These are phyloP conservation scores for Kurtzmaniella quercitrusa DNA, from an alignment of 1,139 yeast species.

Conservation along the genomic window DNA sequence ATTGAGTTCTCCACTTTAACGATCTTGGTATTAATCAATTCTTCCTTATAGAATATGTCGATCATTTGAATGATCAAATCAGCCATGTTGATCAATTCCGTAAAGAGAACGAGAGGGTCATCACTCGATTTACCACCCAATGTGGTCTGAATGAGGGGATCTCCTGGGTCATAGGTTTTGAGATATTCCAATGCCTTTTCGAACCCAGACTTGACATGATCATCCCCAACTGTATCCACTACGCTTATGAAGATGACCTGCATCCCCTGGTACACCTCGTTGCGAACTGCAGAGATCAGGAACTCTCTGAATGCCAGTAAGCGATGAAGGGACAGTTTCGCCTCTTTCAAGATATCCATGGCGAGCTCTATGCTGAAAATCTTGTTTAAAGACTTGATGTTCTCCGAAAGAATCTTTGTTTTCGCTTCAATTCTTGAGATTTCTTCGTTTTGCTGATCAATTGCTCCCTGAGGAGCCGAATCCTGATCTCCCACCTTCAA, in stretches of 20 bases:
- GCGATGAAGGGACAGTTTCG: constrained; percentile 31
- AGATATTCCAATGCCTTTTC: constrained; percentile 71
- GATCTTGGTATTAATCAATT: constrained; percentile 57
- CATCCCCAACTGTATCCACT: constrained; percentile 58
- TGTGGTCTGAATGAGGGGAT: constrained; percentile 17
- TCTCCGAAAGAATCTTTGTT: constrained; percentile 41
- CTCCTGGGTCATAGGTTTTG: constrained; percentile 65
- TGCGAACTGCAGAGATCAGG: constrained; percentile 28
- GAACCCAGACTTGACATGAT: constrained; percentile 79
- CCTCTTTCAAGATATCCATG: constrained; percentile 34
- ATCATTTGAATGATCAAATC: constrained; percentile 91
- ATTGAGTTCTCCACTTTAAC: constrained; percentile 72
- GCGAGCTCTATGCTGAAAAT: constrained; percentile 40
- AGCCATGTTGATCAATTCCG: constrained; percentile 88
- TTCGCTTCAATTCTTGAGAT: constrained; percentile 41
- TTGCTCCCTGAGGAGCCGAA: constrained; percentile 9
- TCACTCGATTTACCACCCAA: constrained; percentile 36
- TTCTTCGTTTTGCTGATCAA: constrained; percentile 15
- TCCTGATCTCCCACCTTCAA: constrained; percentile 12
- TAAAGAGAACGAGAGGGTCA: constrained; percentile 81
- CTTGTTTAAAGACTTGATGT: constrained; percentile 37
- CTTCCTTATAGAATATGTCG: constrained; percentile 86
- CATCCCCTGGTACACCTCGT: constrained; percentile 30
- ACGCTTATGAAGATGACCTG: constrained; percentile 66
- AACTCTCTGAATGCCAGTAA: constrained; percentile 30